Percentiles rank a stretch among this genome's conserved stretches.
Conservation (phyloP, 306 rosid species). For the Rosa multiflora region DNA sequence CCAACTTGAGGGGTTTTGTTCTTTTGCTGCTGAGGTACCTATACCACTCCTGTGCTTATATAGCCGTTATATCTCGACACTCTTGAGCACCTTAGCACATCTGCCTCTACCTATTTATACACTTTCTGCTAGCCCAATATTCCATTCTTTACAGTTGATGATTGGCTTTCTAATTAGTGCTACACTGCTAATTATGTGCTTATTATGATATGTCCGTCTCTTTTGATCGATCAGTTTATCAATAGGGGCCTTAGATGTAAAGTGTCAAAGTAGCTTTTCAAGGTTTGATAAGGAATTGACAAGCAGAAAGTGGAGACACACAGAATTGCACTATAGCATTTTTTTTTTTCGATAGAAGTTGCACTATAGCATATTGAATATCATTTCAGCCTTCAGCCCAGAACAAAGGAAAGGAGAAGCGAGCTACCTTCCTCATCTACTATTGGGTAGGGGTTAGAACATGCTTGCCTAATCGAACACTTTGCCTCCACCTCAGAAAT, state of each 20-base stretch:
- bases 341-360: too few species aligned
- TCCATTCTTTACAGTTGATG: background rate
- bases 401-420: background rate
- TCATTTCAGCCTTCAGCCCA: background rate
- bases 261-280: background rate
- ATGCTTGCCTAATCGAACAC: background rate
- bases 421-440: background rate
- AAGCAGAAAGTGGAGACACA: background rate
- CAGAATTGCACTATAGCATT: background rate
- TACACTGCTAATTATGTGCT: background rate
- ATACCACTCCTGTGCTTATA: background rate
- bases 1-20: background rate
- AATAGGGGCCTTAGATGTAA: background rate
- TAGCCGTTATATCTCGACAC: constrained; percentile 12
- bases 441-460: too few species aligned
- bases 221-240: background rate
- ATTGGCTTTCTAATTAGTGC: background rate
- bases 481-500: background rate
- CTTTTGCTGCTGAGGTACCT: background rate
- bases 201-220: background rate
- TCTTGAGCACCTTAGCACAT: constrained; percentile 23
- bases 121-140: background rate
- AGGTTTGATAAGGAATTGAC: background rate
- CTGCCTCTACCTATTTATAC: constrained; percentile 20
- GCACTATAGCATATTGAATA: too few species aligned